phyloP scores from a whole-genome alignment of 306 rosid genomes.

The Cicer bijugum region DNA sequence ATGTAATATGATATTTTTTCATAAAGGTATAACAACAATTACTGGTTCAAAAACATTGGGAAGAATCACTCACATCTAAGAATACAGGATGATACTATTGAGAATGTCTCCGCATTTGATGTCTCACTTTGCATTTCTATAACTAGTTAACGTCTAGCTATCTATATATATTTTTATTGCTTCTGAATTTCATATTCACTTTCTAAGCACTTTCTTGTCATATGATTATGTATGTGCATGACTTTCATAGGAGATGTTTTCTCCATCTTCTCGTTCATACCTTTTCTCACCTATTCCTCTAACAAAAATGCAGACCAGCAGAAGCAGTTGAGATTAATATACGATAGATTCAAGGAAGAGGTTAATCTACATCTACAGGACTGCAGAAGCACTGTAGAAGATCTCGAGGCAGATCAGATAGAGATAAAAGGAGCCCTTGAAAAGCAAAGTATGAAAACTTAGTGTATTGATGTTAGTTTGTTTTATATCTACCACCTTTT shows the following conservation, averaged over 20 bases:
- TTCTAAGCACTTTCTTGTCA: constrained; percentile 3
- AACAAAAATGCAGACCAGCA: constrained; percentile 68
- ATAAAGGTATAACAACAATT: constrained; percentile 19
- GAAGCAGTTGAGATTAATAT: constrained; percentile 67
- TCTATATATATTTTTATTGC: neutral
- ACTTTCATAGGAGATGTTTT: neutral
- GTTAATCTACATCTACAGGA: constrained; percentile 78
- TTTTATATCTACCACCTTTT: constrained; percentile 2
- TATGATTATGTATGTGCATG: constrained; percentile 30
- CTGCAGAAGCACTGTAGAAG: constrained; percentile 70
- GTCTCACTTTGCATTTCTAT: neutral
- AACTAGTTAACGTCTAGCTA: neutral
- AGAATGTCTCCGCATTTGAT: neutral
- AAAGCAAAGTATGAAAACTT: constrained; percentile 69
- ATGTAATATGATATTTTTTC: constrained; percentile 9
- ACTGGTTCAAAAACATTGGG: constrained; percentile 4
- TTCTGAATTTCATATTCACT: constrained; percentile 29
- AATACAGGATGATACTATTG: neutral
- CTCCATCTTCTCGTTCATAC: constrained; percentile 9
- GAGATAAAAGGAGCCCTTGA: constrained; percentile 79
- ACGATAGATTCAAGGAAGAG: constrained; percentile 82
- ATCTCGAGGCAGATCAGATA: constrained; percentile 67
- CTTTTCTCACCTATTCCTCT: constrained; percentile 35
- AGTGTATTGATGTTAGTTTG: neutral
- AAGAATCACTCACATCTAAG: constrained; percentile 12